Percentiles rank a stretch among this genome's conserved stretches.
These are phyloP conservation scores for Cladorrhinum sp. DNA, from an alignment of 2,329 filamentous ascomycete species.

Conservation along the genomic window DNA sequence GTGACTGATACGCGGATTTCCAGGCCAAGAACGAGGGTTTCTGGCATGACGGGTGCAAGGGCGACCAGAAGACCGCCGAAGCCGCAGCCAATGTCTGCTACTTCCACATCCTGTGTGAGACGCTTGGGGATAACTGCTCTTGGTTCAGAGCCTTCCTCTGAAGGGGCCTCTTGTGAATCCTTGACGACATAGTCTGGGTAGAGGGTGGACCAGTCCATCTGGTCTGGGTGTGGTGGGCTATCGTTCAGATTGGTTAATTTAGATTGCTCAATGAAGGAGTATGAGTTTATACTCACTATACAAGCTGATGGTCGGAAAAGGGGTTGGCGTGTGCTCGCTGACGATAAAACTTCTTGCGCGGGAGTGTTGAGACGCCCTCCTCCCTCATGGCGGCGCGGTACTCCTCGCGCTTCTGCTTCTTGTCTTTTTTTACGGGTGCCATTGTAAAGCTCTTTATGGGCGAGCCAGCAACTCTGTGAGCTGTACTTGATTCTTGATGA, in stretches of 20 bases:
- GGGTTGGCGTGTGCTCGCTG: conserved; percentile 97
- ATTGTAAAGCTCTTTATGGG: not conserved
- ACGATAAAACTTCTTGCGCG: conserved; percentile 93
- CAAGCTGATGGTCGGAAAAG: conserved; percentile 88
- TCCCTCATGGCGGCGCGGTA: conserved; percentile 57
- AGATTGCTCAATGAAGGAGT: not conserved
- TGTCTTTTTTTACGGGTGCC: conserved; percentile 40
- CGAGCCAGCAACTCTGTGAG: too few species aligned
- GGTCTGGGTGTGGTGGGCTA: conserved; percentile 72
- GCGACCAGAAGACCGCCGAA: conserved; percentile 90
- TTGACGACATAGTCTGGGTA: conserved; percentile 70
- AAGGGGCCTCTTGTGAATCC: conserved; percentile 20
- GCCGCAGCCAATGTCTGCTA: conserved; percentile 95
- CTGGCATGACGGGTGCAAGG: conserved; percentile 74
- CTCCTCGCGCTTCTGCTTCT: conserved; percentile 63
- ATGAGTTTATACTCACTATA: conserved; percentile 55
- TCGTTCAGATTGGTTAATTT: not conserved
- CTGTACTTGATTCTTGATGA: not conserved
- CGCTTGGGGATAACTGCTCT: conserved; percentile 28
- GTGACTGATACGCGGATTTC: conserved; percentile 91
- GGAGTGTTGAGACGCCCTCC: conserved; percentile 60
- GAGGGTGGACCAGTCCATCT: conserved; percentile 88
- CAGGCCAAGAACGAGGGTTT: conserved; percentile 77
- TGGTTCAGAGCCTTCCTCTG: conserved; percentile 24
- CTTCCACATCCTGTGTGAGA: conserved; percentile 71